Base-by-base conservation (phyloP, 2,329 filamentous ascomycete species). In the Ustilaginoidea virens region DNA sequence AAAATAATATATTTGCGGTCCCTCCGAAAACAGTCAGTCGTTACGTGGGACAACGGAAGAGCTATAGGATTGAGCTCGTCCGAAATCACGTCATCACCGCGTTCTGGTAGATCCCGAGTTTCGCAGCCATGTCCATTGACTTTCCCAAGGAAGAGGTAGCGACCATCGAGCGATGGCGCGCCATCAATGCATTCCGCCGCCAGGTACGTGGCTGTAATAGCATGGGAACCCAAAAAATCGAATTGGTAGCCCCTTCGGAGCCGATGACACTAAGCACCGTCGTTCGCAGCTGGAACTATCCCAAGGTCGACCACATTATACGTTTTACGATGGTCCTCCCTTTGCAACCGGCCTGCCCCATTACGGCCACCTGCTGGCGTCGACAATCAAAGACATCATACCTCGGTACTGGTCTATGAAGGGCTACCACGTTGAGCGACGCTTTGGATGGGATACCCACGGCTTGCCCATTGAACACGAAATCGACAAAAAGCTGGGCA, bases 381-480 rank as follows among this genome's bases (percentile, higher is more conserved):
- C 83, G 13, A 94, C 86, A 28, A 93, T 94, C 60, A 94, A 96
- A 56, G 87, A 94, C 53, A 90, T 93, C 35, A 92, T 96, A 40
- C 85, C 87, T 7, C 67, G 87, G 42, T 96, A 94, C 55, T 94
- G 86, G 83, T 85, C 85, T 29, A 93, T 93, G 86, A 92, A 92
- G 51, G 87, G 87, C 11, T 81, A 76, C 49, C 80, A 92, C 59
- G 86, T 94, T 29, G 82, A 90, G 60, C 72, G 87, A 39, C 71
- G 86, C 34, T 94, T 94, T 42, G 87, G 87, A 30, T 94, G 87
- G 87, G 87, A 94, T 36, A 76, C 86, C 2, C 87, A 94, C 49
- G 87, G 87, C 36, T 66, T 96, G 30, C 87, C 87, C 11, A 90
- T 96, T 41, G 87, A 96, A 60, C 82, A 92, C 52, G 87, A 94